Evolutionary conservation across 75 land plant species (phyloP).

Genomic region (Pinus tabuliformis): DNA sequence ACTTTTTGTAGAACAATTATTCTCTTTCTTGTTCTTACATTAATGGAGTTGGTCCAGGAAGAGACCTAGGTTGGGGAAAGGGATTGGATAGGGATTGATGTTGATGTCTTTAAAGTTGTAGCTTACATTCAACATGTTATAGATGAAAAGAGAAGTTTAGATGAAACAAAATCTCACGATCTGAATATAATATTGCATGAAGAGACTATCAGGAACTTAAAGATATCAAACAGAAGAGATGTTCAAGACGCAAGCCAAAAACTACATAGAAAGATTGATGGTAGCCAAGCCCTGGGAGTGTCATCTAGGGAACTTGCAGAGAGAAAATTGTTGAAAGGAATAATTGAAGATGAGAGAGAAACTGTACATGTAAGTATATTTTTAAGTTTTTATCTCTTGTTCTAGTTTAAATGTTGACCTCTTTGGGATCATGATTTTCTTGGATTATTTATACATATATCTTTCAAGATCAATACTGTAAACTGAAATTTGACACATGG

Average conservation of each 20-base stretch:
- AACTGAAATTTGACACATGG: background rate
- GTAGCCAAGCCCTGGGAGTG: constrained; percentile 37
- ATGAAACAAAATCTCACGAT: background rate
- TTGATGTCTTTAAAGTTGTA: constrained; percentile 74
- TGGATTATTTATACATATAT: background rate
- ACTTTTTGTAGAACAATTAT: too few relatives aligned
- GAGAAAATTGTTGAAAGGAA: constrained; percentile 90
- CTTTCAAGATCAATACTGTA: background rate
- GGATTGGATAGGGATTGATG: too few relatives aligned
- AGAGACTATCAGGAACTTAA: constrained; percentile 65
- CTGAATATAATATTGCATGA: constrained; percentile 24
- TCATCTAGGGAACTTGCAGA: constrained; percentile 53
- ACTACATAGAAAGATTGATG: constrained; percentile 62
- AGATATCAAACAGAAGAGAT: constrained; percentile 55
- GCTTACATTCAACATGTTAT: constrained; percentile 33
- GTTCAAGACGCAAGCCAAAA: constrained; percentile 65
- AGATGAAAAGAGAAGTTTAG: constrained; percentile 3
- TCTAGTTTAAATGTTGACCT: background rate
- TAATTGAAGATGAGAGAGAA: constrained; percentile 94
- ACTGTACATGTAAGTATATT: constrained; percentile 75
- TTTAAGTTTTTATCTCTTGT: background rate
- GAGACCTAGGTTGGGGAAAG: too few relatives aligned
- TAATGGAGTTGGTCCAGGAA: too few relatives aligned
- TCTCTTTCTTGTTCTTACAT: too few relatives aligned
- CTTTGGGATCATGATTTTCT: background rate